Percentiles rank a stretch among this genome's conserved stretches.
Evolutionary conservation across 495 filamentous ascomycete species (phyloP).

Genomic region (Sabuloglossum arenarium): DNA sequence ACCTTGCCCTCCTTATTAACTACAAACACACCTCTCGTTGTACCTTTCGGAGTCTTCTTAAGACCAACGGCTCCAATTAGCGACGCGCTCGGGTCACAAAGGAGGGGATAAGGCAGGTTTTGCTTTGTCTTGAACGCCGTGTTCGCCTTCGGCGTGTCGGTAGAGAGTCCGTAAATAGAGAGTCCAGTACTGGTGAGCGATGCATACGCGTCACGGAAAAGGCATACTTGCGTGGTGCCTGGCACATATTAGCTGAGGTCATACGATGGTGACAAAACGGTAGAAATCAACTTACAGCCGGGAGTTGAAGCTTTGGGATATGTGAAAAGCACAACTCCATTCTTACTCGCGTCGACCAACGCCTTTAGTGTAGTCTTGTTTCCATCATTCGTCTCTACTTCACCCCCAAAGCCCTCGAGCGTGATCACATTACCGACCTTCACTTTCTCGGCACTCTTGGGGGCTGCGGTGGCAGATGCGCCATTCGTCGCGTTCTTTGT

Average conservation of each 20-base stretch:
- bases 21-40: constrained; percentile 66
- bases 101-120: constrained; percentile 65
- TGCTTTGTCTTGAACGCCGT: constrained; percentile 80
- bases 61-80: constrained; percentile 58
- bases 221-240: constrained; percentile 86
- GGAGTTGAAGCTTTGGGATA: constrained; percentile 91
- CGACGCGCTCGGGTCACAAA: constrained; percentile 56
- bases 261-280: background rate
- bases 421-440: constrained; percentile 32
- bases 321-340: constrained; percentile 79
- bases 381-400: constrained; percentile 70
- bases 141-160: constrained; percentile 74
- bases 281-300: constrained; percentile 53
- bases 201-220: constrained; percentile 71
- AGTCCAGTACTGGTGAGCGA: constrained; percentile 61
- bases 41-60: constrained; percentile 58
- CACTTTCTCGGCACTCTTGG: constrained; percentile 2
- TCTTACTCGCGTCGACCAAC: constrained; percentile 63
- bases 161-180: constrained; percentile 70
- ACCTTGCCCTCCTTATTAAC: constrained; percentile 58
- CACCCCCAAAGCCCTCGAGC: constrained; percentile 58
- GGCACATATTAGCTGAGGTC: background rate
- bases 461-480: background rate
- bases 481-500: constrained; percentile 1
- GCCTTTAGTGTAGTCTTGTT: constrained; percentile 50